A percentile compares a stretch with the other conserved stretches of the same genome.
Evolutionary conservation across 176 grass and related monocot species (phyloP).

Genomic region (Aegilops sharonensis): DNA sequence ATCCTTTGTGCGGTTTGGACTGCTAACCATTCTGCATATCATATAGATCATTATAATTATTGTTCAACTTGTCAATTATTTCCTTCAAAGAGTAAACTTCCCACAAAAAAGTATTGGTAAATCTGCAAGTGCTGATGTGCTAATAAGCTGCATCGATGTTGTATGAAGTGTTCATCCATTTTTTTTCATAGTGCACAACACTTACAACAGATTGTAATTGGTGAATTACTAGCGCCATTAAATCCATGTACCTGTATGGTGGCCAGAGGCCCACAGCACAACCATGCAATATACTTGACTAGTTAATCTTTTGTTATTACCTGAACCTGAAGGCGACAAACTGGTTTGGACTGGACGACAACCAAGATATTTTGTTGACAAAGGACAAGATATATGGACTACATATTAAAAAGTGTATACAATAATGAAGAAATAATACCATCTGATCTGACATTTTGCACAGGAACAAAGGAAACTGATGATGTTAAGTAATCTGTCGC

Average conservation of each 20-base stretch:
- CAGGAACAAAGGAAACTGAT: neutral
- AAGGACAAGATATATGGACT: neutral
- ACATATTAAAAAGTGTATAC: neutral
- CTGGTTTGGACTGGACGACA: neutral
- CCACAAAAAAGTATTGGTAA: too few relatives aligned
- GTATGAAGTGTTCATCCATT: neutral
- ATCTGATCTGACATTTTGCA: conserved; percentile 13
- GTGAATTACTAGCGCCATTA: too few relatives aligned
- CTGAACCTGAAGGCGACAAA: too few relatives aligned
- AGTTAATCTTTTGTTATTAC: too few relatives aligned
- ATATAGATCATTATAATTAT: neutral
- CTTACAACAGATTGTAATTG: too few relatives aligned
- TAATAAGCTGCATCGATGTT: neutral
- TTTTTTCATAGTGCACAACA: too few relatives aligned
- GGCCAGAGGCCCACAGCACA: too few relatives aligned
- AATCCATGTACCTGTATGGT: too few relatives aligned
- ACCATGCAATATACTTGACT: too few relatives aligned
- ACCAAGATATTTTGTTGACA: neutral
- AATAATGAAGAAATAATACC: neutral
- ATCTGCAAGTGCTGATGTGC: neutral
- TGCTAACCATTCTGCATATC: neutral
- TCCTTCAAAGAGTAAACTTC: neutral
- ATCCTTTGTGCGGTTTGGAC: neutral
- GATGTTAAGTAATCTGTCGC: neutral
- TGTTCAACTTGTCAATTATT: neutral